Percentiles rank a stretch among this genome's conserved stretches.
Conservation (phyloP, 306 rosid genomes). For the Quercus mongolica region DNA sequence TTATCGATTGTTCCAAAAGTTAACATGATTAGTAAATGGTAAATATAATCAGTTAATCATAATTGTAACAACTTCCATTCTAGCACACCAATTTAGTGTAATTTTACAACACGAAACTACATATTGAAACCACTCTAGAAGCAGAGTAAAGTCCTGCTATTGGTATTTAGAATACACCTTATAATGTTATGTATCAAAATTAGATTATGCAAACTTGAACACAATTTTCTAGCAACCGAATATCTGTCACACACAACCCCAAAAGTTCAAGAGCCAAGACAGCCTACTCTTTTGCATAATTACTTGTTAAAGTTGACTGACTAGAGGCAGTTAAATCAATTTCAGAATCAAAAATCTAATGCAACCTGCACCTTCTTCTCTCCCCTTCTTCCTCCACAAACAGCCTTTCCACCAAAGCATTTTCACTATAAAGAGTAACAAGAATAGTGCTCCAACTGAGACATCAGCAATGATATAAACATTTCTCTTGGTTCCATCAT, state of each 20-base stretch:
- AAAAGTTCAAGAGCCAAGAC: neutral
- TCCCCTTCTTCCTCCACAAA: slow-evolving; percentile 22
- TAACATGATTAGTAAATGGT: too few species aligned
- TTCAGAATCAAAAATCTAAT: neutral
- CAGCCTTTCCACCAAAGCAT: slow-evolving; percentile 54
- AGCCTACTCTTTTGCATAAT: neutral
- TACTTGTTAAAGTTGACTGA: neutral
- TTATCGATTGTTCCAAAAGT: too few species aligned
- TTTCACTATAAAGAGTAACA: slow-evolving; percentile 34
- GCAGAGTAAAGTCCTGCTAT: too few species aligned
- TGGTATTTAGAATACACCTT: too few species aligned
- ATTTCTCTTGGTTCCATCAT: neutral
- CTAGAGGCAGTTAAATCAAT: neutral
- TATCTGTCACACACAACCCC: neutral
- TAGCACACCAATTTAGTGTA: too few species aligned
- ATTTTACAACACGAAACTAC: too few species aligned
- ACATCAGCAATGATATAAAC: neutral
- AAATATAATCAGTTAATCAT: too few species aligned
- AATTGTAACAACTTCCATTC: too few species aligned
- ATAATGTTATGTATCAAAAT: too few species aligned
- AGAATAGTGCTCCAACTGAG: slow-evolving; percentile 29
- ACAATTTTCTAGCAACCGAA: neutral
- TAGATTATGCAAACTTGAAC: too few species aligned
- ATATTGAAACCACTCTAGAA: too few species aligned
- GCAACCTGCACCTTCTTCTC: slow-evolving; percentile 27